phyloP scores from a whole-genome alignment of 176 grass and related monocot genomes.

The Tillandsia leiboldiana region DNA sequence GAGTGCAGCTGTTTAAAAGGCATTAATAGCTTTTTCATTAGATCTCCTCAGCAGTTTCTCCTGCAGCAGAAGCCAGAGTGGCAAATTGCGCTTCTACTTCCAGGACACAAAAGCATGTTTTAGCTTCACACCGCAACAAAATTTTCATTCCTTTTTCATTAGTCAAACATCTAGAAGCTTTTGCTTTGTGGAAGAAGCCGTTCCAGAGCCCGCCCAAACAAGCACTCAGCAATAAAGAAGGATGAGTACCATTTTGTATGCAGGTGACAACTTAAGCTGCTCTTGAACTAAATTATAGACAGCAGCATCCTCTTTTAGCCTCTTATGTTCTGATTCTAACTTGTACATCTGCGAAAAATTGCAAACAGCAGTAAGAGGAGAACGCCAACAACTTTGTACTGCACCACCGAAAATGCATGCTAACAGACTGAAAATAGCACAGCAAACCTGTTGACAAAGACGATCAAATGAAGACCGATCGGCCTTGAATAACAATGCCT shows the following conservation, averaged over 20 bases:
- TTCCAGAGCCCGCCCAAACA: too few species aligned
- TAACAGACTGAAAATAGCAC: background rate
- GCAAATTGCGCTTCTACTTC: too few species aligned
- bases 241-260: conserved; percentile 54
- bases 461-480: conserved; percentile 65
- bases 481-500: conserved; percentile 60
- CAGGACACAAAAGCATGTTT: too few species aligned
- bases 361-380: background rate
- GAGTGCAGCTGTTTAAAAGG: too few species aligned
- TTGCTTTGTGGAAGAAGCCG: too few species aligned
- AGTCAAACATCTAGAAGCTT: too few species aligned
- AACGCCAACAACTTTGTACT: background rate
- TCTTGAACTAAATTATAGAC: conserved; percentile 70
- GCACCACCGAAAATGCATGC: background rate
- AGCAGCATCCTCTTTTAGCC: conserved; percentile 60
- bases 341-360: conserved; percentile 41
- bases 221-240: background rate
- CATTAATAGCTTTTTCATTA: too few species aligned
- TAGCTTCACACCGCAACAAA: too few species aligned
- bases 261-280: conserved; percentile 45
- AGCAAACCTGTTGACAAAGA: conserved; percentile 68
- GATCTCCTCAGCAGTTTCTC: too few species aligned
- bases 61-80: too few species aligned
- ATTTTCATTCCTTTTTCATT: too few species aligned
- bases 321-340: conserved; percentile 66